Evolutionary conservation across 768 basidiomycete genomes (phyloP), one percentile per base, ranked within the genome.

Genomic region (Kwoniella pini): DNA sequence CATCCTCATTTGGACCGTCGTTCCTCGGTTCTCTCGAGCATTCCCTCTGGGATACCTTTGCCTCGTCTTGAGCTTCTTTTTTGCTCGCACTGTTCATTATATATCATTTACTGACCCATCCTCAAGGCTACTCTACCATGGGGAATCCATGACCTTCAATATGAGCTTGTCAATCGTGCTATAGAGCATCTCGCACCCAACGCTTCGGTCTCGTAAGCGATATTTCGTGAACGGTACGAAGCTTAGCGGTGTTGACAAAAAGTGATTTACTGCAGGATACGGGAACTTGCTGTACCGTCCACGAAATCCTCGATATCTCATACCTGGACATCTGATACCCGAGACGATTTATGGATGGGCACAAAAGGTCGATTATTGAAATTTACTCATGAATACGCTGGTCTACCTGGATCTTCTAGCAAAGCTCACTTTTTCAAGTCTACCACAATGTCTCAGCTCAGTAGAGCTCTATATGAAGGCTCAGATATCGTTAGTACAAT

Each of bases 251-350:
- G 50, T 13, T 38, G 24, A 36, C 33, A 36, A 36, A 7, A 36
- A 26, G 30, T 1, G 5, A 11, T 17, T 69, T 46, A 40, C 21
- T 42, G 28, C 65, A 94, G 91, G 60, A 88, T 95, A 54, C 87
- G 96, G 30, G 85, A 89, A 72, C 83, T 88, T 0, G 92, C 94
- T 0, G 90, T 91, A 0, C 84, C 85, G 22, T 84, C 86, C 0
- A 75, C 86, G 62, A 98, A 98, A 79, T 92, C 92, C 0, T 84
- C 91, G 0, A 43, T 98, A 1, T 87, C 87, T 12, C 90, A 98
- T 70, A 85, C 85, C 0, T 91, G 85, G 78, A 80, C 83, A 2
- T 80, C 84, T 15, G 91, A 97, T 77, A 89, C 86, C 2, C 84
- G 92, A 7, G 86, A 92, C 71, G 86, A 89, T 50, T 71, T 78